Conservation (phyloP, 139 green algal species). For the Haematococcus sp. region DNA sequence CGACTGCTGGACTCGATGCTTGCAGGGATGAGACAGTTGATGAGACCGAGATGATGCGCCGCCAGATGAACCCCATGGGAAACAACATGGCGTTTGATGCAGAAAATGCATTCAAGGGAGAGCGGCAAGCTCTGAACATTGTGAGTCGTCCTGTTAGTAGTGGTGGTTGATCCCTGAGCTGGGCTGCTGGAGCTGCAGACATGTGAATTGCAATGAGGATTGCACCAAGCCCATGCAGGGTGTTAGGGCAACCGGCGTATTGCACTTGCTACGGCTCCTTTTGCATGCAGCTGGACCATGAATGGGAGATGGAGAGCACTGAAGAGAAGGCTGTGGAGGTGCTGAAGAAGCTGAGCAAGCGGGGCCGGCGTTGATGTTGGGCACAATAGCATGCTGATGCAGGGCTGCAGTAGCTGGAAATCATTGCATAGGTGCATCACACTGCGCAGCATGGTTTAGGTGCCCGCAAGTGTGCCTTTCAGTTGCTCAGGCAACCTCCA, state of each 20-base stretch:
- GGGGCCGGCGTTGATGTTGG: no score
- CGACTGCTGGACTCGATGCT: no score
- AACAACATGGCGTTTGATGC: constrained; percentile 60
- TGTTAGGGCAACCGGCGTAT: not conserved
- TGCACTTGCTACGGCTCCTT: not conserved
- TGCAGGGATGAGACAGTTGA: constrained; percentile 77
- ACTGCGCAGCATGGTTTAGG: no score
- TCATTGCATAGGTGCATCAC: no score
- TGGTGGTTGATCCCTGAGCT: not conserved
- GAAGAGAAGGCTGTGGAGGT: constrained; percentile 56
- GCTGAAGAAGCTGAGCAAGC: constrained; percentile 32
- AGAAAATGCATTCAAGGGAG: constrained; percentile 66
- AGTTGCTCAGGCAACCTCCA: no score
- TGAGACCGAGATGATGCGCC: constrained; percentile 75
- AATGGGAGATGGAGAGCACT: constrained; percentile 64
- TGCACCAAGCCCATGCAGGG: not conserved
- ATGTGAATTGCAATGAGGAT: no score
- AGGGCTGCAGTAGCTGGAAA: no score
- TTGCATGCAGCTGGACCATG: constrained; percentile 54
- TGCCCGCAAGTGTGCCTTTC: no score
- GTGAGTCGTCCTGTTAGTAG: constrained; percentile 17
- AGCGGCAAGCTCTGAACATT: constrained; percentile 53
- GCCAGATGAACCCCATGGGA: constrained; percentile 73
- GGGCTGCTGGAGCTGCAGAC: not conserved
- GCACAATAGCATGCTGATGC: no score